phyloP scores from a whole-genome alignment of 108 stramenopile species.

The Poteriospumella lacustris region DNA sequence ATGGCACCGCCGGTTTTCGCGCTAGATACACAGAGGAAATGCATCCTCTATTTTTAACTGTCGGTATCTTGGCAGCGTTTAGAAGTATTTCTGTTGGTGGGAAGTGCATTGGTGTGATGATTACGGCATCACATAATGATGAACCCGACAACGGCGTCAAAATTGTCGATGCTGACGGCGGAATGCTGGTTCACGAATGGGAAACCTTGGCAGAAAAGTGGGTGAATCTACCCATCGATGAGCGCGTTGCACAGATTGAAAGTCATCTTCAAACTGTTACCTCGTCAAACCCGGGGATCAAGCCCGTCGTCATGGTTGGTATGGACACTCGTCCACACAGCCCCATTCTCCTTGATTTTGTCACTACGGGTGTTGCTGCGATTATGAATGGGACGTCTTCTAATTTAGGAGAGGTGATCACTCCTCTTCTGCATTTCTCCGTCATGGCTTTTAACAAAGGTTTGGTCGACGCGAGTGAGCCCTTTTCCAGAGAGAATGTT shows the following conservation, averaged over 20 bases:
- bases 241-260: not conserved
- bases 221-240: conserved; percentile 45
- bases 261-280: too few species aligned
- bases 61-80: conserved; percentile 18
- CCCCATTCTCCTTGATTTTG: conserved; percentile 52
- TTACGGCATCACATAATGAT: conserved; percentile 93
- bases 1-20: conserved; percentile 29
- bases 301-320: conserved; percentile 59
- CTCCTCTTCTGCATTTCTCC: conserved; percentile 85
- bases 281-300: too few species aligned
- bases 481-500: not conserved
- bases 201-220: conserved; percentile 65
- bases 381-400: conserved; percentile 60
- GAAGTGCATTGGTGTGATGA: conserved; percentile 71
- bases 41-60: not conserved
- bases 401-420: conserved; percentile 80
- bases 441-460: conserved; percentile 55
- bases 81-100: not conserved
- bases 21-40: not conserved
- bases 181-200: conserved; percentile 72
- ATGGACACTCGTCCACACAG: conserved; percentile 80
- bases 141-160: conserved; percentile 93
- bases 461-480: not conserved
- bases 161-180: conserved; percentile 80
- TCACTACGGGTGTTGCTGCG: conserved; percentile 57